These are phyloP conservation scores for Salix arbutifolia DNA, from an alignment of 345 rosid genomes.

Conservation along the genomic window DNA sequence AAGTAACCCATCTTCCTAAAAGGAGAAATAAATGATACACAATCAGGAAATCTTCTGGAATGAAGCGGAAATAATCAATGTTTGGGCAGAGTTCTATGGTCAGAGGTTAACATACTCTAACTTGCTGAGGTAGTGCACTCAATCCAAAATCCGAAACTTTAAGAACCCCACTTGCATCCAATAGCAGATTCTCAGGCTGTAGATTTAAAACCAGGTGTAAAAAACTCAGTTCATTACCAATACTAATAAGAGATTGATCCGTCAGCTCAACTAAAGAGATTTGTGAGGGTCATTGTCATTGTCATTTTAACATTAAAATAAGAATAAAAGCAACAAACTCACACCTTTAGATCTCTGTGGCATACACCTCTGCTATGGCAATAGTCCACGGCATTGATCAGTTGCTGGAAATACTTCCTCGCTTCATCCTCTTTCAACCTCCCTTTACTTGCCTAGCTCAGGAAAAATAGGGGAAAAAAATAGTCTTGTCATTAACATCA, in stretches of 20 bases:
- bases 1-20: slow-evolving; percentile 93
- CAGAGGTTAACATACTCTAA: slow-evolving; percentile 59
- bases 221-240: background rate
- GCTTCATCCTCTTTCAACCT: slow-evolving; percentile 95
- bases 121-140: slow-evolving; percentile 99
- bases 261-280: background rate
- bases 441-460: slow-evolving; percentile 75
- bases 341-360: slow-evolving; percentile 92
- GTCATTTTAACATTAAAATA: background rate
- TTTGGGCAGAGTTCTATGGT: background rate
- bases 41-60: slow-evolving; percentile 7
- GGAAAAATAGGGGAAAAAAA: background rate
- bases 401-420: slow-evolving; percentile 90
- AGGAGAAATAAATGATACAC: slow-evolving; percentile 10
- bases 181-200: slow-evolving; percentile 95
- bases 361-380: slow-evolving; percentile 95
- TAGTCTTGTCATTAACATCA: background rate
- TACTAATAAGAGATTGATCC: background rate
- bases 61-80: background rate
- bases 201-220: slow-evolving; percentile 16
- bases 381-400: slow-evolving; percentile 94
- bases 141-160: slow-evolving; percentile 97
- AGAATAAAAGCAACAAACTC: slow-evolving; percentile 1
- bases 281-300: background rate
- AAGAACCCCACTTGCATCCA: slow-evolving; percentile 80